Base-by-base conservation (phyloP, 2,329 filamentous ascomycete species). In the Sclerotinia sclerotiorum region DNA sequence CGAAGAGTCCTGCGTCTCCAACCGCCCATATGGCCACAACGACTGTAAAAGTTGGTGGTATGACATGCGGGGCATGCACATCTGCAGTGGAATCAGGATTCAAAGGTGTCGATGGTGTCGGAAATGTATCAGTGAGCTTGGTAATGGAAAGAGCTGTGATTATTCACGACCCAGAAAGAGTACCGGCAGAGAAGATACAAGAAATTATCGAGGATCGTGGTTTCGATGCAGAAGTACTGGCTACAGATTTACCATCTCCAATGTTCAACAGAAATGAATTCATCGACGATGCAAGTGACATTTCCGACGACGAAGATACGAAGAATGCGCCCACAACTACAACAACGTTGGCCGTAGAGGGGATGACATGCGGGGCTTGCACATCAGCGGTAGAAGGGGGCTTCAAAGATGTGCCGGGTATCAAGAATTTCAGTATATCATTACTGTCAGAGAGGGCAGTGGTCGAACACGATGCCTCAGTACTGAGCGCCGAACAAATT, bases 101-200 rank as follows among this genome's bases (percentile, higher is more conserved):
- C 81, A 90, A 92, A 76, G 87, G 86, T 73, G 85, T 97, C 6
- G 84, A 90, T 51, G 94, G 95, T 67, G 88, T 95, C 13, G 91
- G 90, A 71, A 93, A 85, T 74, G 93, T 98, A 69, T 96, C 93
- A 13, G 91, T 99, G 75, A 97, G 93, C 78, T 82, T 99, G 74
- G 91, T 97, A 68, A 97, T 97, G 88, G 94, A 97, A 79, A 88
- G 94, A 70, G 95, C 94, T n/a, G 94, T 98, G 54, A 84, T 98
- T 48, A 90, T 94, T 80, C 95, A 99, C 80, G 90, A 98, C 79
- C 88, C 92, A 1, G 81, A 85, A 67, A 85, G 86, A 65, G 86
- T 98, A 65, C 82, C 92, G 19, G 86, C 93, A 69, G 90, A 94
- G 49, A 82, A 89, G 73, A 86, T 98, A 69, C 88, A 87, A 77